A percentile compares a stretch with the other conserved stretches of the same genome.
phyloP scores from a whole-genome alignment of 306 rosid species.

The Hippophae rhamnoides region DNA sequence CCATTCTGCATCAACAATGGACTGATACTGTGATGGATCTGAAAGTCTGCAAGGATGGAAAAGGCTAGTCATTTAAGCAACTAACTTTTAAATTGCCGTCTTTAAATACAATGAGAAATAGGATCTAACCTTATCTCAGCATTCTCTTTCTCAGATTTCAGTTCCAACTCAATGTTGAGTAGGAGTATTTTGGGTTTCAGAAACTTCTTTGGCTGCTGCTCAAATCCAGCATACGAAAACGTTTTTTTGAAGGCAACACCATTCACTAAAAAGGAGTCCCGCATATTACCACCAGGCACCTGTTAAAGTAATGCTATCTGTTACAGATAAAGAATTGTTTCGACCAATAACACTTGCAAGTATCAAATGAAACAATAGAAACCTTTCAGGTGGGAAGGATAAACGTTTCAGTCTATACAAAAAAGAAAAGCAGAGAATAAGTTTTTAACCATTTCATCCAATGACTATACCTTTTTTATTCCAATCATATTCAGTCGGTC shows the following conservation, averaged over 20 bases:
- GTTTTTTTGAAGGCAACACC: constrained; percentile 99
- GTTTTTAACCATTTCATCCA: not conserved
- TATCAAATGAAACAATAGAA: not conserved
- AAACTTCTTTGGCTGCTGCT: constrained; percentile 97
- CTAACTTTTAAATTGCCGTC: not conserved
- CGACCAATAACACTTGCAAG: constrained; percentile 6
- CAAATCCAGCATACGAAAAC: constrained; percentile 97
- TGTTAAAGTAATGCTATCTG: constrained; percentile 29
- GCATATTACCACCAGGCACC: constrained; percentile 99
- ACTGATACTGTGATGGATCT: constrained; percentile 92
- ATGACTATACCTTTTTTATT: constrained; percentile 65
- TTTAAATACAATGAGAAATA: constrained; percentile 1
- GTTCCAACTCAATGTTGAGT: constrained; percentile 84
- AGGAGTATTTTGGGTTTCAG: constrained; percentile 64
- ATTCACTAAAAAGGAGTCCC: constrained; percentile 84
- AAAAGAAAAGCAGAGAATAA: too few species aligned
- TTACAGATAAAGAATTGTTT: constrained; percentile 3
- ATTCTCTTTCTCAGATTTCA: constrained; percentile 98
- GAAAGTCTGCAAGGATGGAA: constrained; percentile 53
- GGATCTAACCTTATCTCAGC: constrained; percentile 82
- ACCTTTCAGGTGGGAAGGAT: too few species aligned
- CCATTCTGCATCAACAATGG: constrained; percentile 99
- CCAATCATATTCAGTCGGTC: constrained; percentile 98
- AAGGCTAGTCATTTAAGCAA: constrained; percentile 6
- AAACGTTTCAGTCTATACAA: too few species aligned